These are phyloP conservation scores for Claviceps spartinae DNA, from an alignment of 2,329 filamentous ascomycete species.

Conservation along the genomic window DNA sequence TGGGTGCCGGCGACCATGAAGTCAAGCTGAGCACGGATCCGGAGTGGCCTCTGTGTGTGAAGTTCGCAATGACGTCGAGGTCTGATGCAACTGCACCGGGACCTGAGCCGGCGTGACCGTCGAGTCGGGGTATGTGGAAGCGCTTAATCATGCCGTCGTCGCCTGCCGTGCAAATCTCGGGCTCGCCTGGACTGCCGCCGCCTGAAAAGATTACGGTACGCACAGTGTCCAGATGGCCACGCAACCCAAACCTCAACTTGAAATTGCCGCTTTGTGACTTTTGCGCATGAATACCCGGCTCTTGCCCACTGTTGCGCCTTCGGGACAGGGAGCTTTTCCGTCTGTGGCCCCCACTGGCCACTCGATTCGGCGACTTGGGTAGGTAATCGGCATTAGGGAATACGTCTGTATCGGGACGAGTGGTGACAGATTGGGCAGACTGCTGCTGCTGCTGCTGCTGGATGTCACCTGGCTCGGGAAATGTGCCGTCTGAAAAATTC, in stretches of 20 bases:
- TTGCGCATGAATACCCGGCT: slow-evolving; percentile 38
- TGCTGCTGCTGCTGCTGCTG: slow-evolving; percentile 18
- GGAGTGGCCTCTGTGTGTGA: slow-evolving; percentile 89
- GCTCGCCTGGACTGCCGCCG: slow-evolving; percentile 86
- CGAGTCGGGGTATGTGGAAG: slow-evolving; percentile 85
- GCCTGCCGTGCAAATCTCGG: slow-evolving; percentile 90
- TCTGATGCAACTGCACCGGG: slow-evolving; percentile 50
- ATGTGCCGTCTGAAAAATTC: slow-evolving; percentile 80
- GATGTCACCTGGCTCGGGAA: slow-evolving; percentile 38
- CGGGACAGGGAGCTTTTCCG: slow-evolving; percentile 69
- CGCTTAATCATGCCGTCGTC: slow-evolving; percentile 94
- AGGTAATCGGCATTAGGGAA: slow-evolving; percentile 74
- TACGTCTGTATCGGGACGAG: slow-evolving; percentile 71
- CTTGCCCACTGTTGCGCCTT: slow-evolving; percentile 55
- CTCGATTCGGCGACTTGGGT: slow-evolving; percentile 66
- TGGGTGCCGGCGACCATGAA: slow-evolving; percentile 75
- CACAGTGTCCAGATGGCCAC: slow-evolving; percentile 87
- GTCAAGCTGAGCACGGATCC: slow-evolving; percentile 79
- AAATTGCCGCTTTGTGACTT: slow-evolving; percentile 65
- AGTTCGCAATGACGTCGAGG: slow-evolving; percentile 83
- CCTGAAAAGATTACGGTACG: slow-evolving; percentile 93
- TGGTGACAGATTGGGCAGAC: slow-evolving; percentile 32
- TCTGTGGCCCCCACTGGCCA: slow-evolving; percentile 49
- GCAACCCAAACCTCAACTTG: slow-evolving; percentile 81
- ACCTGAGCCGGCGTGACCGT: slow-evolving; percentile 29